phyloP scores from a whole-genome alignment of 2,329 filamentous ascomycete genomes.

The Didymella exigua region DNA sequence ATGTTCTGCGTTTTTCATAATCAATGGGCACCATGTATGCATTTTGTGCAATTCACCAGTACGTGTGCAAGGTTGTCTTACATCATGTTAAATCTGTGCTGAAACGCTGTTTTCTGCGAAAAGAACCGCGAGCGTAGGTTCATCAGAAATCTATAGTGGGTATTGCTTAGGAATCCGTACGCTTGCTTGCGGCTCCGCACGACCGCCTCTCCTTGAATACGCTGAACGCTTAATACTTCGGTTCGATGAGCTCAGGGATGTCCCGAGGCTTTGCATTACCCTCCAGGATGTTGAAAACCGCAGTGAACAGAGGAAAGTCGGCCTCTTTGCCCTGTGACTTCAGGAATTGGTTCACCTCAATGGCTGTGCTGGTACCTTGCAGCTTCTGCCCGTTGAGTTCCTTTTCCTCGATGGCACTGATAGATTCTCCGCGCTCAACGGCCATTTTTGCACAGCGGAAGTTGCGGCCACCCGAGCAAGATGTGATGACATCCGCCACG shows the following conservation, averaged over 20 bases:
- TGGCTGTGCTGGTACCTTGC: slow-evolving; percentile 89
- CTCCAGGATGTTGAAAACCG: slow-evolving; percentile 80
- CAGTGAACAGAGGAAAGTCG: slow-evolving; percentile 91
- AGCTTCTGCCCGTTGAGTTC: slow-evolving; percentile 97
- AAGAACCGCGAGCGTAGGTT: background rate
- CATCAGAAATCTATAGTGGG: slow-evolving; percentile 17
- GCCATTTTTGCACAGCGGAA: slow-evolving; percentile 91
- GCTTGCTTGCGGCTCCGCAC: background rate
- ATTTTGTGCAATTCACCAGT: background rate
- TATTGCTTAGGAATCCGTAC: slow-evolving; percentile 16
- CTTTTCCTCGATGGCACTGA: slow-evolving; percentile 84
- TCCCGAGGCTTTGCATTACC: slow-evolving; percentile 78
- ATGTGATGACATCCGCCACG: slow-evolving; percentile 94
- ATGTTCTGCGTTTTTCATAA: background rate
- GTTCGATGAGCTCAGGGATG: slow-evolving; percentile 69
- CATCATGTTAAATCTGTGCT: background rate
- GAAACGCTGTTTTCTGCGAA: background rate
- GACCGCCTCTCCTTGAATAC: background rate
- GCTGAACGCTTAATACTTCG: slow-evolving; percentile 28
- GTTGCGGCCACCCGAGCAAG: slow-evolving; percentile 89
- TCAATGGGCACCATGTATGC: background rate
- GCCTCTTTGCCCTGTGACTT: slow-evolving; percentile 76
- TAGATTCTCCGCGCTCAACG: slow-evolving; percentile 76
- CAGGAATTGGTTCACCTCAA: slow-evolving; percentile 89
- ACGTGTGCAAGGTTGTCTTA: background rate